A percentile compares a stretch with the other conserved stretches of the same genome.
These are phyloP conservation scores for Agastache rugosa DNA, from an alignment of 257 asterid genomes.

Conservation along the genomic window DNA sequence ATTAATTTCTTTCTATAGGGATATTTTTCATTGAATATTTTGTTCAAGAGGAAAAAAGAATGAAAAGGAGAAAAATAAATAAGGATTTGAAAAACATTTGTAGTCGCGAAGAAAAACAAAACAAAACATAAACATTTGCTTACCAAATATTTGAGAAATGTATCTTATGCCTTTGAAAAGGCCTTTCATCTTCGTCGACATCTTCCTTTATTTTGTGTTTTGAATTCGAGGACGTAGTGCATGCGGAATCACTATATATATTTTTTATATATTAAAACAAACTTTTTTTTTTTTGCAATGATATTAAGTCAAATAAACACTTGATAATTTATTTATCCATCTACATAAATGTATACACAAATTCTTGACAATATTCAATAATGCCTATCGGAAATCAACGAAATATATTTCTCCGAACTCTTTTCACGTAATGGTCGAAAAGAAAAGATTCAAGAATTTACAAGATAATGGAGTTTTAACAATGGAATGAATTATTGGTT, in stretches of 20 bases:
- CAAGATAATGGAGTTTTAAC: slow-evolving; percentile 46
- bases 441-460: slow-evolving; percentile 29
- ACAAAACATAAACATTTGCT: slow-evolving; percentile 27
- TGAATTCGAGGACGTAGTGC: slow-evolving; percentile 6
- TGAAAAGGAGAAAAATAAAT: too few species aligned
- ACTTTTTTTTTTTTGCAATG: neutral
- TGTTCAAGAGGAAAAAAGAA: too few species aligned
- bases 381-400: neutral
- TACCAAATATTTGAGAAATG: slow-evolving; percentile 85
- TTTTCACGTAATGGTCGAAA: slow-evolving; percentile 12
- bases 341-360: neutral
- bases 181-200: slow-evolving; percentile 80
- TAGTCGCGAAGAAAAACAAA: neutral
- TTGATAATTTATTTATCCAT: neutral
- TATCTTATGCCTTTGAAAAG: slow-evolving; percentile 81
- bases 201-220: slow-evolving; percentile 30
- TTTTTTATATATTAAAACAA: neutral
- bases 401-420: neutral
- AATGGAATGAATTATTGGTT: slow-evolving; percentile 47
- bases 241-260: slow-evolving; percentile 16
- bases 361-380: neutral
- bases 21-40: too few species aligned
- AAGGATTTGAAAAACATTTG: neutral
- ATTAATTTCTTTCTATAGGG: too few species aligned
- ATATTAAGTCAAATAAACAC: neutral